Evolutionary conservation across 2,329 filamentous ascomycete species (phyloP).

Genomic region (Pseudopithomyces chartarum): DNA sequence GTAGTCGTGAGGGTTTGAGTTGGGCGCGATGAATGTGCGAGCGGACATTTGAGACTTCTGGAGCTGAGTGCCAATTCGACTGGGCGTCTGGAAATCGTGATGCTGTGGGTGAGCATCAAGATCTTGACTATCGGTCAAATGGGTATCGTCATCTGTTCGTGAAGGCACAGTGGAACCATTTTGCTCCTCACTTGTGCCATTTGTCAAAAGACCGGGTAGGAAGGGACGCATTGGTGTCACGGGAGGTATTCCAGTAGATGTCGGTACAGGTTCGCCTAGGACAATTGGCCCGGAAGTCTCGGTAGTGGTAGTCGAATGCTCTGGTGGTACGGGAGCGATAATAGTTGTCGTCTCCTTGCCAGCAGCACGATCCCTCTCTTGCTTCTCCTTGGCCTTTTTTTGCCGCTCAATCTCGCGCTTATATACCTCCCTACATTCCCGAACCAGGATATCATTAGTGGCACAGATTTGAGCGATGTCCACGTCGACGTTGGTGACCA

Average conservation of each 20-base stretch:
- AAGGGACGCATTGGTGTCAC: conserved; percentile 43
- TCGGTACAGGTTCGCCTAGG: conserved; percentile 69
- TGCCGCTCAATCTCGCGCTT: conserved; percentile 67
- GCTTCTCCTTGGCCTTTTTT: conserved; percentile 65
- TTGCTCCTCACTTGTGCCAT: conserved; percentile 55
- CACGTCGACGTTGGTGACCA: conserved; percentile 91
- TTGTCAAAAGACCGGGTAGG: conserved; percentile 61
- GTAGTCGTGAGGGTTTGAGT: conserved; percentile 65
- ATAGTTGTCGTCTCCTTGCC: conserved; percentile 48
- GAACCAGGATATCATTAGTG: conserved; percentile 64
- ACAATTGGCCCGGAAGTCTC: conserved; percentile 53
- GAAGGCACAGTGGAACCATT: conserved; percentile 51
- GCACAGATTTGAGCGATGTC: conserved; percentile 80
- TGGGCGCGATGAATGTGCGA: conserved; percentile 63
- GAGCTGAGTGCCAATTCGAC: conserved; percentile 43
- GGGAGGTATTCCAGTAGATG: conserved; percentile 50
- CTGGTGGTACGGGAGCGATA: conserved; percentile 46
- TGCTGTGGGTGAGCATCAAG: conserved; percentile 37
- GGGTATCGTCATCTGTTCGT: conserved; percentile 47
- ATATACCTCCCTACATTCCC: conserved; percentile 83
- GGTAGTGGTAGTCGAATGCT: conserved; percentile 49
- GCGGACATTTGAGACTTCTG: conserved; percentile 68
- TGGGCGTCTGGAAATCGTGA: conserved; percentile 41
- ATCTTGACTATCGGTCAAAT: conserved; percentile 52
- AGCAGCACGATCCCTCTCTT: conserved; percentile 42